Evolutionary conservation across 129 eudicot species (phyloP).

Genomic region (Tanacetum coccineum): DNA sequence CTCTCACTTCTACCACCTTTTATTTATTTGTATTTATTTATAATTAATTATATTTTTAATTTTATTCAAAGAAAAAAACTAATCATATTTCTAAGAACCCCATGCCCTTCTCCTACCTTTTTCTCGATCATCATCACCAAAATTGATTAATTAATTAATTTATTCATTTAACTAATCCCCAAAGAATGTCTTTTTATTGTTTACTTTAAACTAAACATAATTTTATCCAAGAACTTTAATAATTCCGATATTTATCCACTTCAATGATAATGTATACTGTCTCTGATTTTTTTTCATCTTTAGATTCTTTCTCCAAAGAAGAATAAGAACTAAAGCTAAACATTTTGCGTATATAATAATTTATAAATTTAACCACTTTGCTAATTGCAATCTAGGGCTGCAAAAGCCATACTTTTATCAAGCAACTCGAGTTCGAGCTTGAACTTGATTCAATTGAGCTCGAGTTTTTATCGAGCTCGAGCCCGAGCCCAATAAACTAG

Average conservation of each 20-base stretch:
- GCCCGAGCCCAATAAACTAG: no score
- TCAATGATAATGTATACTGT: background rate
- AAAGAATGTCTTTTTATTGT: slow-evolving; percentile 5
- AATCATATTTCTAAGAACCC: slow-evolving; percentile 20
- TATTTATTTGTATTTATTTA: background rate
- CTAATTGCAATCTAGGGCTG: no score
- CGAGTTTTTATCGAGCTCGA: no score
- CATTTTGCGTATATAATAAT: no score
- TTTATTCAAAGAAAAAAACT: background rate
- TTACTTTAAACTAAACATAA: slow-evolving; percentile 8
- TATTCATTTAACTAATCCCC: slow-evolving; percentile 2
- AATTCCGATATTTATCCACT: background rate
- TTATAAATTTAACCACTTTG: no score
- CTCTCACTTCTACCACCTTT: slow-evolving; percentile 23
- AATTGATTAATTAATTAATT: background rate
- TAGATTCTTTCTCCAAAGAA: no score
- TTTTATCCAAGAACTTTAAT: background rate
- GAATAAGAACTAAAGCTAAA: no score
- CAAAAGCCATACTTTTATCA: no score
- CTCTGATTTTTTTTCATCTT: background rate
- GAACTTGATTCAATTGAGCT: no score
- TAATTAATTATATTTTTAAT: background rate
- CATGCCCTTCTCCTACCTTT: slow-evolving; percentile 27
- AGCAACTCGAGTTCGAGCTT: no score
- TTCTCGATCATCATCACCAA: slow-evolving; percentile 24